These are phyloP conservation scores for Sophora flavescens DNA, from an alignment of 306 rosid genomes.

Conservation along the genomic window DNA sequence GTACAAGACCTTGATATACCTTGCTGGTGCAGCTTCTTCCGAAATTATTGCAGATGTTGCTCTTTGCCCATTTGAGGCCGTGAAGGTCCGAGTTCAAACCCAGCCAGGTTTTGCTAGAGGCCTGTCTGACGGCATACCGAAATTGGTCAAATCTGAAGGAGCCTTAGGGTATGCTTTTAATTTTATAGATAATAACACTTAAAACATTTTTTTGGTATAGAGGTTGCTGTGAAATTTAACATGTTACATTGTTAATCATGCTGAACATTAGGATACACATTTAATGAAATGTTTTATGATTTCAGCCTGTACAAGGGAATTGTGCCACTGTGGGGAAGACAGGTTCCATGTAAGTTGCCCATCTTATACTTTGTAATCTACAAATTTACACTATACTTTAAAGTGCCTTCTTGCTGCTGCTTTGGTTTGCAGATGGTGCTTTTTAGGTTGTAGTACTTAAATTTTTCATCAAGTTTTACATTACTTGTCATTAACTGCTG, in stretches of 20 bases:
- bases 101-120: conserved; percentile 95
- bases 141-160: conserved; percentile 85
- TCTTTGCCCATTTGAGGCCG: conserved; percentile 93
- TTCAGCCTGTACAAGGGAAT: conserved; percentile 93
- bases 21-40: conserved; percentile 94
- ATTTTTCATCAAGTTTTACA: not conserved
- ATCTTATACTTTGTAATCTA: not conserved
- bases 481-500: not conserved
- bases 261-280: not conserved
- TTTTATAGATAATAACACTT: not conserved
- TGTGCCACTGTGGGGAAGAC: conserved; percentile 97
- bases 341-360: conserved; percentile 86
- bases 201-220: not conserved
- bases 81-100: conserved; percentile 93
- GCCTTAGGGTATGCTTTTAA: conserved; percentile 68
- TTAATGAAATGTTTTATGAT: conserved; percentile 40
- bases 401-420: not conserved
- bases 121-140: conserved; percentile 84
- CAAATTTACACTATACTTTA: conserved; percentile 5
- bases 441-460: not conserved
- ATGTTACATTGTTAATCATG: not conserved
- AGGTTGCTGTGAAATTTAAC: not conserved
- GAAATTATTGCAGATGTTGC: conserved; percentile 94
- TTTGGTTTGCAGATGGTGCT: not conserved
- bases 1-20: conserved; percentile 94